Conservation (phyloP, 495 filamentous ascomycete species). For the Terfezia claveryi region DNA sequence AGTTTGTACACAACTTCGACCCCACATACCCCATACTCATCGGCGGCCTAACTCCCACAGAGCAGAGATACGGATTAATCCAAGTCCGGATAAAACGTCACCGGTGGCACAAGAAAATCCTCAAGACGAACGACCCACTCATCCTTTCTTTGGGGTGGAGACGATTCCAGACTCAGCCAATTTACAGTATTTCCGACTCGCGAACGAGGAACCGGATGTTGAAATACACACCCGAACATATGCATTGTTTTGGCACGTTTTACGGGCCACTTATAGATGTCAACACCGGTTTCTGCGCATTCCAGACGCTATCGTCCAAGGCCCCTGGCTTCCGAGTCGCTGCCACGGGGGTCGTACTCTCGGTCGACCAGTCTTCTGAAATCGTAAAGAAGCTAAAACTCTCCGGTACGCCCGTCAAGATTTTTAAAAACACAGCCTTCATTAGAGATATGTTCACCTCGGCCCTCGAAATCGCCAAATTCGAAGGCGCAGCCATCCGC, state of each 20-base stretch:
- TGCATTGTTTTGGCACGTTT: conserved; percentile 92
- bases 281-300: conserved; percentile 83
- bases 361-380: conserved; percentile 79
- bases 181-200: conserved; percentile 87
- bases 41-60: conserved; percentile 71
- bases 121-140: conserved; percentile 91
- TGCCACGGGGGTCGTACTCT: conserved; percentile 77
- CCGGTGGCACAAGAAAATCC: conserved; percentile 95
- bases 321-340: conserved; percentile 83
- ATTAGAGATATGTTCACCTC: conserved; percentile 97
- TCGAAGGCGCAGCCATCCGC: conserved; percentile 84
- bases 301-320: conserved; percentile 73
- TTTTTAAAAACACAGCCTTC: conserved; percentile 98
- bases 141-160: conserved; percentile 98
- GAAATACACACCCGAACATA: conserved; percentile 93
- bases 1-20: conserved; percentile 77
- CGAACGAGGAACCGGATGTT: conserved; percentile 89
- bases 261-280: conserved; percentile 87
- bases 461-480: conserved; percentile 84
- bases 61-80: conserved; percentile 86
- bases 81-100: conserved; percentile 92
- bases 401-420: conserved; percentile 78
- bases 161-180: conserved; percentile 72
- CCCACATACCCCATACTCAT: conserved; percentile 68
- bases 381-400: conserved; percentile 99